phyloP scores from a whole-genome alignment of 495 filamentous ascomycete genomes.

The Parmelia sp. region DNA sequence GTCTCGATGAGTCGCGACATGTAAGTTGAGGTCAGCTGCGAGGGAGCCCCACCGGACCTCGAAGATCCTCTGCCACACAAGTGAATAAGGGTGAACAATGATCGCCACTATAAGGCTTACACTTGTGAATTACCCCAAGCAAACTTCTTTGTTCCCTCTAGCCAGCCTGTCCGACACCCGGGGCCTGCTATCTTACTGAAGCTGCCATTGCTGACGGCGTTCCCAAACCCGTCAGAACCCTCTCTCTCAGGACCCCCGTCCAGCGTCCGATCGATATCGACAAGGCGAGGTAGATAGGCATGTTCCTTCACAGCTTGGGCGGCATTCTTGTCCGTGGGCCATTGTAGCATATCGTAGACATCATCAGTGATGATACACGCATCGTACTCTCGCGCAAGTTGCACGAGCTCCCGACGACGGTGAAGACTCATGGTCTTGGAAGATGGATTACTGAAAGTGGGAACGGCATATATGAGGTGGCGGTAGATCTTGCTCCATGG shows the following conservation, averaged over 20 bases:
- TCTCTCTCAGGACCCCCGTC: constrained; percentile 43
- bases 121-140: constrained; percentile 59
- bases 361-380: constrained; percentile 80
- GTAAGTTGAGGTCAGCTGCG: constrained; percentile 61
- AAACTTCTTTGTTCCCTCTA: constrained; percentile 63
- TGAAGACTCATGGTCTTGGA: constrained; percentile 62
- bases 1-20: constrained; percentile 52
- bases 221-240: constrained; percentile 53
- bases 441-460: constrained; percentile 78
- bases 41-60: constrained; percentile 69
- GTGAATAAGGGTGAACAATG: neutral
- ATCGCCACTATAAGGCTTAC: constrained; percentile 37
- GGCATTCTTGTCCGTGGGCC: constrained; percentile 41
- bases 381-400: constrained; percentile 63
- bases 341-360: constrained; percentile 85
- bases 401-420: constrained; percentile 56
- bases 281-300: constrained; percentile 59
- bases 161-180: constrained; percentile 75
- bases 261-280: constrained; percentile 66
- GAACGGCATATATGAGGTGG: constrained; percentile 77
- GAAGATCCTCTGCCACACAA: constrained; percentile 50
- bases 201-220: constrained; percentile 71
- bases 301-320: constrained; percentile 28
- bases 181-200: constrained; percentile 84
- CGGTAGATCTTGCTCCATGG: constrained; percentile 64